These are phyloP conservation scores for Lentinula sp. DNA, from an alignment of 768 basidiomycete species.

Conservation along the genomic window DNA sequence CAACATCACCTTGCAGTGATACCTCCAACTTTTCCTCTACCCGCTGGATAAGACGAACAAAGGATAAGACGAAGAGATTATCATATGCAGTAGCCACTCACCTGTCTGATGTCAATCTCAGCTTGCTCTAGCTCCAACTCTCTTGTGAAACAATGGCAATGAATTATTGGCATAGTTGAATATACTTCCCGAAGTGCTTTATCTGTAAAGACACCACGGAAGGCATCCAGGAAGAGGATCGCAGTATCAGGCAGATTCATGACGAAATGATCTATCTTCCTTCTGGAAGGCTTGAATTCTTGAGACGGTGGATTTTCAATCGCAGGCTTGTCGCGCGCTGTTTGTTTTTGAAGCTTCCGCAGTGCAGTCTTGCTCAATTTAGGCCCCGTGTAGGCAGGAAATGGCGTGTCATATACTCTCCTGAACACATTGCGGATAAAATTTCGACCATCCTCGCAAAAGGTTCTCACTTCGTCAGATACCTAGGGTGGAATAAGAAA, in stretches of 20 bases:
- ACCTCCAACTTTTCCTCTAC: conserved; percentile 62
- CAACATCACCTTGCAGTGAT: conserved; percentile 40
- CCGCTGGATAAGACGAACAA: conserved; percentile 40
- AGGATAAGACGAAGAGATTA: background rate
- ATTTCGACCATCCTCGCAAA: conserved; percentile 78
- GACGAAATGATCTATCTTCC: conserved; percentile 78
- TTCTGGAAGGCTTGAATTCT: conserved; percentile 27
- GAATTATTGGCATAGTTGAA: conserved; percentile 77
- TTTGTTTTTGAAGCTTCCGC: conserved; percentile 24
- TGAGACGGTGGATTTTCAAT: background rate
- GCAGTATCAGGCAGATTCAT: conserved; percentile 98
- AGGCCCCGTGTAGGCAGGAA: conserved; percentile 50
- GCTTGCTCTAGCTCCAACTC: conserved; percentile 67
- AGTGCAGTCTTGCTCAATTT: conserved; percentile 40
- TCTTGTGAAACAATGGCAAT: conserved; percentile 95
- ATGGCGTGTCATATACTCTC: conserved; percentile 56
- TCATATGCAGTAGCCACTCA: conserved; percentile 28
- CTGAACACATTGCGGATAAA: conserved; percentile 66
- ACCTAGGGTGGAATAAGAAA: conserved; percentile 42
- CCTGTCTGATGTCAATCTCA: conserved; percentile 73
- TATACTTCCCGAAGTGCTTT: conserved; percentile 40
- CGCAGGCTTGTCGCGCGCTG: background rate
- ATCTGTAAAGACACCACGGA: conserved; percentile 60
- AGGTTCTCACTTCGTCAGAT: conserved; percentile 57
- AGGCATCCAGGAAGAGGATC: conserved; percentile 84